Evolutionary conservation across 1,284 basidiomycete genomes (phyloP).

Genomic region (Retiboletus fuscus): DNA sequence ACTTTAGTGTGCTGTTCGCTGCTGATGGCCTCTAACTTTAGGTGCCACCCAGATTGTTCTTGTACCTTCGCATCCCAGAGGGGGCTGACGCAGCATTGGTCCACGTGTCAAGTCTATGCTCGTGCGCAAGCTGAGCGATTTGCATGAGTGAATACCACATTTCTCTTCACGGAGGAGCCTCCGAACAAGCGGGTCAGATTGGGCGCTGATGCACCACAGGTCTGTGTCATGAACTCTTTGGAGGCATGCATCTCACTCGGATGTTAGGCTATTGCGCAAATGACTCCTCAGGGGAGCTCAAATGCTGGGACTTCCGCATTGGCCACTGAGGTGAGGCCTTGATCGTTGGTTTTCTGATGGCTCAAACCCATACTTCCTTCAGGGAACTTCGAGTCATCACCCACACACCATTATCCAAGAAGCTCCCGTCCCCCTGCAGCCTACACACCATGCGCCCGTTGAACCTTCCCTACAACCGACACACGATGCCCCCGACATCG

Average conservation of each 20-base stretch:
- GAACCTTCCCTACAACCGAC: not conserved
- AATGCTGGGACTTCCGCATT: not conserved
- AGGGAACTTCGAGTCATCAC: not conserved
- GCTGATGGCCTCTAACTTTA: constrained; percentile 12
- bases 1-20: not conserved
- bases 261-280: too few relatives aligned
- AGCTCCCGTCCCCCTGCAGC: not conserved
- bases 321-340: not conserved
- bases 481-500: not conserved
- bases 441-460: not conserved
- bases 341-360: not conserved
- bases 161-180: constrained; percentile 3
- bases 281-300: not conserved
- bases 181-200: constrained; percentile 9
- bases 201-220: not conserved
- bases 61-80: not conserved
- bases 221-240: not conserved
- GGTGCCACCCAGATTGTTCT: constrained; percentile 6
- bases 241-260: not conserved
- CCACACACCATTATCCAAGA: not conserved
- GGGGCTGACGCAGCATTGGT: constrained; percentile 4
- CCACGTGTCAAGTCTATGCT: not conserved
- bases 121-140: not conserved
- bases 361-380: not conserved
- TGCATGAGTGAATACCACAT: not conserved